Evolutionary conservation across 345 rosid genomes (phyloP).

Genomic region (Conringia planisiliqua): DNA sequence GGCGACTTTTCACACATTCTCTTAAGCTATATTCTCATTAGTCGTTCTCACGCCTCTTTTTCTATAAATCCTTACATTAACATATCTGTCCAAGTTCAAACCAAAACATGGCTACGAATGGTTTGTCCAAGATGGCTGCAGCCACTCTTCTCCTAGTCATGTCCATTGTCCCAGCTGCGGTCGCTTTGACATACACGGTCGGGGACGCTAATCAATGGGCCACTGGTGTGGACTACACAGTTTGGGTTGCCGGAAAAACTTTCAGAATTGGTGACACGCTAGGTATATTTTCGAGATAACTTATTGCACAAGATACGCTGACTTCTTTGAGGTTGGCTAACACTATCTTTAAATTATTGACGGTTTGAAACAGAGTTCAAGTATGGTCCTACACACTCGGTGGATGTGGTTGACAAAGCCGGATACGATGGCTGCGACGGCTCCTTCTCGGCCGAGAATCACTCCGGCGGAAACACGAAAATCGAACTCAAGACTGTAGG

Average conservation of each 20-base stretch:
- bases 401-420: slow-evolving; percentile 22
- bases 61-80: too few relatives aligned
- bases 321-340: too few relatives aligned
- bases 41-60: background rate
- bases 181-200: background rate
- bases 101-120: slow-evolving; percentile 9
- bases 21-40: background rate
- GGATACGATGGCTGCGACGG: slow-evolving; percentile 27
- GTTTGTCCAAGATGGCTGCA: slow-evolving; percentile 10
- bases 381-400: slow-evolving; percentile 18
- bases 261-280: slow-evolving; percentile 35
- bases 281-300: background rate
- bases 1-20: too few relatives aligned
- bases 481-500: slow-evolving; percentile 19
- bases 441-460: background rate
- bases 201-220: background rate
- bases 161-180: background rate
- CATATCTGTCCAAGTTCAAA: too few relatives aligned
- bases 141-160: slow-evolving; percentile 22
- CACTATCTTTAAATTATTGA: background rate
- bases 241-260: slow-evolving; percentile 31
- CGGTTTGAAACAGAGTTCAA: slow-evolving; percentile 20
- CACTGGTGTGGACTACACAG: slow-evolving; percentile 16
- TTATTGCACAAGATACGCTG: too few relatives aligned
- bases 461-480: slow-evolving; percentile 4